Evolutionary conservation across 1,284 basidiomycete species (phyloP), one percentile per base, ranked within the genome.

Genomic region (Athelia sp.): DNA sequence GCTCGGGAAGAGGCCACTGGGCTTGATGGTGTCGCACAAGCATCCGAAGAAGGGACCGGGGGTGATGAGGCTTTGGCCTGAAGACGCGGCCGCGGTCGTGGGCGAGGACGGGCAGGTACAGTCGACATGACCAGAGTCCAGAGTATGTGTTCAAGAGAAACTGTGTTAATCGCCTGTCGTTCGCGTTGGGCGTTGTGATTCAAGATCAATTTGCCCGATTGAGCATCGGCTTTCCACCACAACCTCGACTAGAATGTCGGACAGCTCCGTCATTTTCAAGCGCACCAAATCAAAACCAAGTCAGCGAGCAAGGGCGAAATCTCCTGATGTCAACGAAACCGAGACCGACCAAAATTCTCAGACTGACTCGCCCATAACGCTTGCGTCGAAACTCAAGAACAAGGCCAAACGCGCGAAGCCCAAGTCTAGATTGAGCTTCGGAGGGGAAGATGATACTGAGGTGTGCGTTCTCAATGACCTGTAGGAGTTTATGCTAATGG

Each of bases 381-480:
- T 87, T 44, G 81, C 76, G 1, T 66, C 79, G 4, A 87, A 84
- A 62, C 60, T 88, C 50, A 90, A 84, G 73, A 82, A 76, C 57
- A 84, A 85, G 62, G 67, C 70, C 47, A 84, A 81, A 60, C 82
- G 80, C 53, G 62, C 74, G 4, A 83, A 82, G 59, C 74, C 78
- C 18, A 84, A 82, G 59, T 75, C 84, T 2, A 73, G 77, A 47
- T 70, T 95, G 50, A 94, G 91, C 63, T 95, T 95, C 69, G 92
- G 90, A 4, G 85, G 71, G 11, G 84, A 82, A 24, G 87, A 90
- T 46, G 87, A 90, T 40, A n/a, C 36, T 53, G 87, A 89, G 71
- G 89, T 87, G 59, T 52, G 75, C 63, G 57, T 62, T 62, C 51
- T 50, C 56, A 55, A 58, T 61, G 50, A 52, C 32, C 42, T 34